Base-by-base conservation (phyloP, 176 grass and related monocot species). In the Miscanthus lutarioriparius region DNA sequence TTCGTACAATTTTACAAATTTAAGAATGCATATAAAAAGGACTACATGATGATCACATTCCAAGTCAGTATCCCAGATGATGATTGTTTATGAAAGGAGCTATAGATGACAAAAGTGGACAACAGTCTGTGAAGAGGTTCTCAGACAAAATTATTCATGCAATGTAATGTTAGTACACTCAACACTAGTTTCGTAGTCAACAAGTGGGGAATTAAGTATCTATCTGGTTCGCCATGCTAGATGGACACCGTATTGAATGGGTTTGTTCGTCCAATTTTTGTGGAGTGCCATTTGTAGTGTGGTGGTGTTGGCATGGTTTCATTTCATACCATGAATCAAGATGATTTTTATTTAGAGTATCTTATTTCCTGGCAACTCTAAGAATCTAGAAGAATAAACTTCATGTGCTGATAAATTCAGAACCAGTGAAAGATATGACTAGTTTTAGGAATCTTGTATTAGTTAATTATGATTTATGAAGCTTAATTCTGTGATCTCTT, bases 241-340 rank as follows among this genome's bases (percentile, higher is more conserved):
- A 73, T 79, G 45, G 45, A 15, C 4, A 47, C 45, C 13, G 13
- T 47, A 47, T 15, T 47, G 45, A 47, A 47, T 47, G 45, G 13
- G 13, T 47, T 47, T 66, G 16, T 66, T 47, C 1, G 20, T 19
- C 45, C 41, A 36, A 49, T 45, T 75, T 75, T 75, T 16, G 56
- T 74, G 20, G 1, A 74, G 22, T 65, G 20, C 40, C 70, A 36
- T 81, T 75, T 64, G 40, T 80, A 74, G 30, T 68, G 13, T 82
- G 36, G 22, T 81, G 27, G 38, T 82, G 25, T n/a, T 87, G 66
- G 36, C 70, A 61, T 81, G 25, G 25, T 67, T 74, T 74, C 48
- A 65, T 43, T 45, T 81, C 59, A 79, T 43, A 70, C 27, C 13
- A 59, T 81, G 47, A 58, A 81, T 36, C 15, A 73, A 37, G 13